These are phyloP conservation scores for Trichoderma virens DNA, from an alignment of 495 filamentous ascomycete genomes.

Conservation along the genomic window DNA sequence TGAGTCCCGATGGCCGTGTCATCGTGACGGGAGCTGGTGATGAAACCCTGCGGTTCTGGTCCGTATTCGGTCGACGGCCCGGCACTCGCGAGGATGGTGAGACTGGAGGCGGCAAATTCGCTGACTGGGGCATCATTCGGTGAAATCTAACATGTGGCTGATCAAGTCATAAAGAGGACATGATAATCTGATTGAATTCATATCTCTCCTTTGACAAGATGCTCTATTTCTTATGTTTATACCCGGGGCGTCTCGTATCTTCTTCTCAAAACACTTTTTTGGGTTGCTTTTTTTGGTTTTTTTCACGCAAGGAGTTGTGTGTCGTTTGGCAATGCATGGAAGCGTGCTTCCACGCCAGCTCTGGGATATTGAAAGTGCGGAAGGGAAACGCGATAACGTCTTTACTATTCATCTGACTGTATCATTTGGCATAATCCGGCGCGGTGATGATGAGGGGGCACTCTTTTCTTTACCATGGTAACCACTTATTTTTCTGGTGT, in stretches of 20 bases:
- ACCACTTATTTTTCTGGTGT: background rate
- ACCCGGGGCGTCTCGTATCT: background rate
- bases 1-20: slow-evolving; percentile 90
- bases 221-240: slow-evolving; percentile 5
- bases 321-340: background rate
- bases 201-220: background rate
- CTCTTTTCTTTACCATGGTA: background rate
- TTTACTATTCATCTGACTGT: background rate
- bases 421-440: slow-evolving; percentile 7
- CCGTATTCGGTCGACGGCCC: slow-evolving; percentile 68
- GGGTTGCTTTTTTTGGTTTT: background rate
- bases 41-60: slow-evolving; percentile 95
- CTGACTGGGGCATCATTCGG: slow-evolving; percentile 66
- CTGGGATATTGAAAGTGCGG: background rate
- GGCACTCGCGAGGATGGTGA: slow-evolving; percentile 47
- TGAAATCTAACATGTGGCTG: slow-evolving; percentile 25
- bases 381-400: background rate
- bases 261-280: background rate
- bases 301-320: background rate
- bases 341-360: background rate
- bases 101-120: slow-evolving; percentile 48
- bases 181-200: slow-evolving; percentile 12
- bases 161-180: background rate
- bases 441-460: background rate
- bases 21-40: slow-evolving; percentile 96